phyloP scores from a whole-genome alignment of 805 yeast genomes.

The Saturnispora sanitii region DNA sequence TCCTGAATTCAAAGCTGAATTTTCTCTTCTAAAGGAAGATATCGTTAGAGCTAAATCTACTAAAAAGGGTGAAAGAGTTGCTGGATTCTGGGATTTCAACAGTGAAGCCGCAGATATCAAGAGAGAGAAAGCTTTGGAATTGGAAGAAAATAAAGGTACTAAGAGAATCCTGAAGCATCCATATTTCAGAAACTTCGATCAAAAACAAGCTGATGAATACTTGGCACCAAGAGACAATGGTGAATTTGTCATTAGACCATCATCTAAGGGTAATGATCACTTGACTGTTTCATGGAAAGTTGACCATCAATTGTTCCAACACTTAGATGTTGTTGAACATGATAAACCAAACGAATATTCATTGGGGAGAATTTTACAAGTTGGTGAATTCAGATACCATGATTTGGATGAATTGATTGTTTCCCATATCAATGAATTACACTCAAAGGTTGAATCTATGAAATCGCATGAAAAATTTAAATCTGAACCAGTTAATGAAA shows the following conservation, averaged over 20 bases:
- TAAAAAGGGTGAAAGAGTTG: conserved; percentile 36
- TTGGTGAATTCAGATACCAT: conserved; percentile 58
- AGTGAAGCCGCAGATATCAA: conserved; percentile 61
- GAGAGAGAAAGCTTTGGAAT: conserved; percentile 48
- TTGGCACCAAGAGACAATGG: conserved; percentile 86
- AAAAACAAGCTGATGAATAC: conserved; percentile 85
- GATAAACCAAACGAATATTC: conserved; percentile 55
- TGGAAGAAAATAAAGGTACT: conserved; percentile 56
- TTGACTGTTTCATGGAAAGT: conserved; percentile 95
- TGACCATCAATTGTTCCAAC: conserved; percentile 83
- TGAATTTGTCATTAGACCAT: conserved; percentile 88
- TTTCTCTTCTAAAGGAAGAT: conserved; percentile 60
- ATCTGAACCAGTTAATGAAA: conserved; percentile 68
- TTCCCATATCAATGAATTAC: conserved; percentile 75
- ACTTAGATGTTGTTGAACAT: conserved; percentile 74
- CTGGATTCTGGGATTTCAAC: conserved; percentile 68
- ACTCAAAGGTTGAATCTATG: conserved; percentile 76
- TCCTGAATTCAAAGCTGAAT: conserved; percentile 62
- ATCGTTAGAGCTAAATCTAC: conserved; percentile 44
- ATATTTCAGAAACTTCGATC: conserved; percentile 71
- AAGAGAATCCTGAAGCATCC: conserved; percentile 86
- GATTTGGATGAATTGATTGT: conserved; percentile 92
- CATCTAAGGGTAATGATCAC: conserved; percentile 81
- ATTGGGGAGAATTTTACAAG: conserved; percentile 47
- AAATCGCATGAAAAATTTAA: conserved; percentile 81